phyloP scores from a whole-genome alignment of 148 eudicot species.

The Talinum fruticosum region DNA sequence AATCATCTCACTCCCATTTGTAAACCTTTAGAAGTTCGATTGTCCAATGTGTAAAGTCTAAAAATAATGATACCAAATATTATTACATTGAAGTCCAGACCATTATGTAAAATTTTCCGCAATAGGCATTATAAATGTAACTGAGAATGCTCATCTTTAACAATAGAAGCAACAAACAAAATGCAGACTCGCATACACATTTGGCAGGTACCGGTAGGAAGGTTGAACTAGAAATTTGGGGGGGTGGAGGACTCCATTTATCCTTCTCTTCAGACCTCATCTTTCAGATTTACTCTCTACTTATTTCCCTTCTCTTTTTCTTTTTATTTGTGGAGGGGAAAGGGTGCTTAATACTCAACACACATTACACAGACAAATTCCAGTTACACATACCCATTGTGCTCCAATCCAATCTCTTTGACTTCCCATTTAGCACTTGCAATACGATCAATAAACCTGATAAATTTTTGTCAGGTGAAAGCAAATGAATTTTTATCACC shows the following conservation, averaged over 20 bases:
- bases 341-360: neutral
- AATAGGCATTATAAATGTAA: neutral
- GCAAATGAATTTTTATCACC: neutral
- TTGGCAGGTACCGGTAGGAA: neutral
- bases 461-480: neutral
- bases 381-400: slow-evolving; percentile 64
- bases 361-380: neutral
- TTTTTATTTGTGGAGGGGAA: neutral
- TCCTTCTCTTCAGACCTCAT: neutral
- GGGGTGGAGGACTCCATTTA: neutral
- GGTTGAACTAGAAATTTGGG: too few species aligned
- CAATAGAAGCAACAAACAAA: neutral
- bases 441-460: slow-evolving; percentile 85
- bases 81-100: too few species aligned
- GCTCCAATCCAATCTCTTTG: slow-evolving; percentile 92
- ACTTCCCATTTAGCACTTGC: slow-evolving; percentile 91
- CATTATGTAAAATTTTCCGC: too few species aligned
- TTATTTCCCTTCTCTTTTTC: neutral
- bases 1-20: too few species aligned
- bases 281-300: neutral
- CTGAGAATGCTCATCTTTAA: neutral
- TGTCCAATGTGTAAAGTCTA: too few species aligned
- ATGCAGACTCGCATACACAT: neutral
- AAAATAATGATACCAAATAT: too few species aligned
- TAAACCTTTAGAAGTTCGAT: too few species aligned